Evolutionary conservation across 2,329 filamentous ascomycete species (phyloP).

Genomic region (Gaeumannomyces tritici): DNA sequence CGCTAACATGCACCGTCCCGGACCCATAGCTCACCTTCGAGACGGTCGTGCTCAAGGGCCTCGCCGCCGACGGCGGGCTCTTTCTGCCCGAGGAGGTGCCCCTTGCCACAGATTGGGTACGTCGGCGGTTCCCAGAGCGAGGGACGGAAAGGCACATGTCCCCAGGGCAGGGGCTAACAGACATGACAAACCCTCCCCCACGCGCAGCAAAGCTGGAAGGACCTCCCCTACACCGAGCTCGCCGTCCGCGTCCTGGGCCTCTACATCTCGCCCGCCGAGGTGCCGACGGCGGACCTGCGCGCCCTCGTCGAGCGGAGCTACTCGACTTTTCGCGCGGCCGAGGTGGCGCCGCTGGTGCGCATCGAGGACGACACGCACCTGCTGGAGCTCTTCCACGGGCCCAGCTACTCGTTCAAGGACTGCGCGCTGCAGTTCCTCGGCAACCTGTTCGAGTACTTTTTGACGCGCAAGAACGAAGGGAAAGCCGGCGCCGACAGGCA

Average conservation of each 20-base stretch:
- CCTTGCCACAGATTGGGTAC: constrained; percentile 23
- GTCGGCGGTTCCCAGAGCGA: constrained; percentile 20
- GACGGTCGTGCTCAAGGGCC: constrained; percentile 79
- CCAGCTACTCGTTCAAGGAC: constrained; percentile 93
- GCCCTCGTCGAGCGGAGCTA: constrained; percentile 79
- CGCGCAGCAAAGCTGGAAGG: constrained; percentile 54
- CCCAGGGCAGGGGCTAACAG: neutral
- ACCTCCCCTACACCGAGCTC: constrained; percentile 70
- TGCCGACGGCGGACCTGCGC: constrained; percentile 70
- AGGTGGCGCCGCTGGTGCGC: constrained; percentile 72
- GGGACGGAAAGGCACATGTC: no score
- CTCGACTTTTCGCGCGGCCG: constrained; percentile 71
- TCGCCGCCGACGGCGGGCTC: constrained; percentile 77
- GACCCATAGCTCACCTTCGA: constrained; percentile 69
- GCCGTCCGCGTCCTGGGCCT: constrained; percentile 79
- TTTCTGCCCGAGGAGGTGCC: constrained; percentile 84
- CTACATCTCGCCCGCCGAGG: constrained; percentile 78
- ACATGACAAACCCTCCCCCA: neutral
- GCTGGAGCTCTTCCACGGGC: constrained; percentile 92
- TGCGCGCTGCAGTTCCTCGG: constrained; percentile 88
- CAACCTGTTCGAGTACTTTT: constrained; percentile 90
- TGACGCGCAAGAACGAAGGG: constrained; percentile 61
- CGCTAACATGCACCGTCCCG: neutral
- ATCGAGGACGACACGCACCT: constrained; percentile 73
- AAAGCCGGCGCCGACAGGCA: constrained; percentile 60